A percentile compares a stretch with the other conserved stretches of the same genome.
These are phyloP conservation scores for Neonectria neomacrospora DNA, from an alignment of 2,329 filamentous ascomycete genomes.

Conservation along the genomic window DNA sequence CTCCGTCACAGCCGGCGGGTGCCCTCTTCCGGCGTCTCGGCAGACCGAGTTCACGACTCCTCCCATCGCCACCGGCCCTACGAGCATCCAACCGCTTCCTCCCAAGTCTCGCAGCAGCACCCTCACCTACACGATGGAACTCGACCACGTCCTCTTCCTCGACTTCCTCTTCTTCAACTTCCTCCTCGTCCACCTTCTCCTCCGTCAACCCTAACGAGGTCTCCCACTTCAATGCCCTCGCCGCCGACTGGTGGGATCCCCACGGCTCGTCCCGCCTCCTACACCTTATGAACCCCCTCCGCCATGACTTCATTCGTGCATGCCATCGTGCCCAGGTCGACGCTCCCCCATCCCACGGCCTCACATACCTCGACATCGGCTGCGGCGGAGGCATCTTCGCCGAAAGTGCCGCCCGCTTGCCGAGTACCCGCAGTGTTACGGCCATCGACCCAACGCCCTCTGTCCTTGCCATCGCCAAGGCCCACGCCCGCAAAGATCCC, in stretches of 20 bases:
- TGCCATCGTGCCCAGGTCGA: slow-evolving; percentile 70
- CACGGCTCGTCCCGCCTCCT: slow-evolving; percentile 91
- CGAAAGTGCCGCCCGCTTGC: slow-evolving; percentile 80
- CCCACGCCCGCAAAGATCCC: slow-evolving; percentile 81
- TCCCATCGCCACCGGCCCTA: slow-evolving; percentile 18
- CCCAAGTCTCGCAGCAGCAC: slow-evolving; percentile 11
- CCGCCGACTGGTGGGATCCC: slow-evolving; percentile 96
- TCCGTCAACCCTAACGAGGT: slow-evolving; percentile 91
- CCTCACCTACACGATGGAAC: slow-evolving; percentile 30
- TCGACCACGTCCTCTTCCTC: slow-evolving; percentile 33
- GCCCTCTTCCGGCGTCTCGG: slow-evolving; percentile 37
- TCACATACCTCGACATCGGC: slow-evolving; percentile 88
- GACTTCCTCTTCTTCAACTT: slow-evolving; percentile 17
- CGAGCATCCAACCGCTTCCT: slow-evolving; percentile 20
- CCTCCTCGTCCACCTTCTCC: slow-evolving; percentile 55
- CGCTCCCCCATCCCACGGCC: slow-evolving; percentile 47
- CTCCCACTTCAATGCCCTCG: slow-evolving; percentile 93
- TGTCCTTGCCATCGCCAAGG: slow-evolving; percentile 79
- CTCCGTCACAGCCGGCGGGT: slow-evolving; percentile 40
- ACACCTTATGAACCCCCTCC: slow-evolving; percentile 97
- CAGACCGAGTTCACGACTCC: slow-evolving; percentile 19
- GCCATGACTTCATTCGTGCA: slow-evolving; percentile 86
- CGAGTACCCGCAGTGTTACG: slow-evolving; percentile 71
- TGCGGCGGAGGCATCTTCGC: slow-evolving; percentile 98
- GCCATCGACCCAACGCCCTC: slow-evolving; percentile 82